Percentiles rank a stretch among this genome's conserved stretches.
Conservation (phyloP, 2,329 filamentous ascomycete species). For the Lanzia echinophila region DNA sequence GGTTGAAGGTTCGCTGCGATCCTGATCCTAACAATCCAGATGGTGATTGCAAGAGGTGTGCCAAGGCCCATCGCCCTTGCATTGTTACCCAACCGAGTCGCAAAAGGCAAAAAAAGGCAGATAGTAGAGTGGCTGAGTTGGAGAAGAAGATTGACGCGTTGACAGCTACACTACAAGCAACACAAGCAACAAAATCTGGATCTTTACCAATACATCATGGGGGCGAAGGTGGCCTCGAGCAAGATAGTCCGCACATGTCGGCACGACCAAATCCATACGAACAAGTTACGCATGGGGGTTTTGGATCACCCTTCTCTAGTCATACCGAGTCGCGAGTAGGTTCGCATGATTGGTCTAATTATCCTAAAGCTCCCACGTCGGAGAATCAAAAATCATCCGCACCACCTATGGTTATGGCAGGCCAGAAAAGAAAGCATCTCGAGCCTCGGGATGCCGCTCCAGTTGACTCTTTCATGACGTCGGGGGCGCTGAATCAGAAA, state of each 20-base stretch:
- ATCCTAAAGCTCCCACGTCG: conserved; percentile 23
- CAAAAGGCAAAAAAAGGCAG: conserved; percentile 39
- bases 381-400: conserved; percentile 19
- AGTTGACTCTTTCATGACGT: conserved; percentile 6
- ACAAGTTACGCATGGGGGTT: conserved; percentile 29
- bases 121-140: conserved; percentile 38
- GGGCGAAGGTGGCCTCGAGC: conserved; percentile 9
- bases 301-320: conserved; percentile 18
- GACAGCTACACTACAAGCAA: conserved; percentile 32
- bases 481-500: not conserved
- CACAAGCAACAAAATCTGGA: conserved; percentile 26
- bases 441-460: conserved; percentile 19
- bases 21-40: conserved; percentile 30
- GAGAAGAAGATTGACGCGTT: conserved; percentile 38
- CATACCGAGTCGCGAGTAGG: conserved; percentile 19
- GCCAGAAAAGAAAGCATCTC: conserved; percentile 30
- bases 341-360: conserved; percentile 21
- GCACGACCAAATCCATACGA: conserved; percentile 25
- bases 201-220: conserved; percentile 6
- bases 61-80: conserved; percentile 34
- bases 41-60: conserved; percentile 35
- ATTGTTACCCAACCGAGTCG: conserved; percentile 36
- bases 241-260: conserved; percentile 1
- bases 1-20: conserved; percentile 38
- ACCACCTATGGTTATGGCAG: conserved; percentile 30